phyloP scores from a whole-genome alignment of 169 alveolate genomes.

The Cryptosporidium bovis region DNA sequence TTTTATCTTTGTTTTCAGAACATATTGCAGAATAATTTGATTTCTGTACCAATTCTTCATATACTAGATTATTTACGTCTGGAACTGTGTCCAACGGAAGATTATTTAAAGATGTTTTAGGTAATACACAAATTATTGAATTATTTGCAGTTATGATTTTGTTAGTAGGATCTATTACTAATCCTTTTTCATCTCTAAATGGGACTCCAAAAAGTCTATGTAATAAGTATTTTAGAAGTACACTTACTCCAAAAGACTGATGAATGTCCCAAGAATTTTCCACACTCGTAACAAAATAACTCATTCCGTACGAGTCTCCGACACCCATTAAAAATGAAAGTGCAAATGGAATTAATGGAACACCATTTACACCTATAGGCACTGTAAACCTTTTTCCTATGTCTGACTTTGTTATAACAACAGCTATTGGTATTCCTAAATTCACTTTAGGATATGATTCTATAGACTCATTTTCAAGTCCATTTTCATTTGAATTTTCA shows the following conservation, averaged over 20 bases:
- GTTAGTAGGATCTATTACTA: neutral
- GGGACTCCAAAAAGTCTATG: slow-evolving; percentile 47
- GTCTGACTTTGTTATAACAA: slow-evolving; percentile 49
- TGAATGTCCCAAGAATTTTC: slow-evolving; percentile 52
- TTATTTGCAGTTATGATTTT: slow-evolving; percentile 9
- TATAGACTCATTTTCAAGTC: neutral
- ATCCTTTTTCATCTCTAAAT: slow-evolving; percentile 36
- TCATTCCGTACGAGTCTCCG: slow-evolving; percentile 58
- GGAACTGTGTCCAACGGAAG: slow-evolving; percentile 24
- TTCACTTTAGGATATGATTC: slow-evolving; percentile 30
- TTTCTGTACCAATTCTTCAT: slow-evolving; percentile 46
- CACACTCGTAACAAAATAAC: slow-evolving; percentile 49
- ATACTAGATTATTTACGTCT: slow-evolving; percentile 15
- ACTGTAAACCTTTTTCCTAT: slow-evolving; percentile 66
- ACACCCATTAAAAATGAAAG: slow-evolving; percentile 42
- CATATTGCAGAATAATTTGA: slow-evolving; percentile 12
- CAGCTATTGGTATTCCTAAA: slow-evolving; percentile 66
- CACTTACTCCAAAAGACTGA: slow-evolving; percentile 42
- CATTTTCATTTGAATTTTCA: neutral
- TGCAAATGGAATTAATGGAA: slow-evolving; percentile 59
- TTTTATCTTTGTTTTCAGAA: slow-evolving; percentile 5
- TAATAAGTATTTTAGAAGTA: slow-evolving; percentile 27
- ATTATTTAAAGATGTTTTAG: slow-evolving; percentile 13
- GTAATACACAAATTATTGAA: slow-evolving; percentile 36
- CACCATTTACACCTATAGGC: slow-evolving; percentile 28